Evolutionary conservation across 345 rosid species (phyloP), one percentile per base, ranked within the genome.

Genomic region (Erysimum cheiranthoides): DNA sequence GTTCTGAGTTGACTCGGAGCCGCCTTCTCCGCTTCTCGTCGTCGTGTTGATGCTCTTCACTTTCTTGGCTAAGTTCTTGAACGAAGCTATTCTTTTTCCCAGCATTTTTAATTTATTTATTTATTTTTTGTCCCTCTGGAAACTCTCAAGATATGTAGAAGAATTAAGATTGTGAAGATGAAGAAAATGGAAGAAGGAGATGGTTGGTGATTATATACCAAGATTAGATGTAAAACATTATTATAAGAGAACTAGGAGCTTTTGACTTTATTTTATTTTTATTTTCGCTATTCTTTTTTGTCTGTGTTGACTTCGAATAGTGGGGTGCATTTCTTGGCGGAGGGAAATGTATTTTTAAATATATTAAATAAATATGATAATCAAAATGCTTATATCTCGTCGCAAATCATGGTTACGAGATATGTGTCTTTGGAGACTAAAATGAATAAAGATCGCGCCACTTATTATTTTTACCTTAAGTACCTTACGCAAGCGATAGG

Each of bases 1-100:
- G 8, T 79, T 70, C 1, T 82, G 84, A 31, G 73, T 51, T 75
- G 74, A 60, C 69, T 68, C 70, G 1, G 87, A 72, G 39, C 67
- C 74, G 64, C 74, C 57, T 10, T 34, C 27, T 27, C 46, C 63
- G 69, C 56, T 34, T 10, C 13, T 25, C 42, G 53, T 71, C 40
- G 80, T 66, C 36, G 79, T 75, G 30, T 84, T 75, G 53, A 67
- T 84, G 9, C 67, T 87, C 79, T 84, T 91, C 78, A 85, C 88
- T 71, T 85, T 94, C 87, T 81, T 90, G 30, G 95, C 95, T 27
- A 94, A 81, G 18, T 89, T 92, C 89, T 88, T 90, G 80, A 94
- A 87, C 1, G 93, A 87, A 32, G 61, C 84, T 71, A 90, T 87
- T 82, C 86, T 88, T 74, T 86, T 87, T 3, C 93, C 86, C 36